Evolutionary conservation across 2,329 filamentous ascomycete genomes (phyloP).

Genomic region (Ophiosphaerella narmari): DNA sequence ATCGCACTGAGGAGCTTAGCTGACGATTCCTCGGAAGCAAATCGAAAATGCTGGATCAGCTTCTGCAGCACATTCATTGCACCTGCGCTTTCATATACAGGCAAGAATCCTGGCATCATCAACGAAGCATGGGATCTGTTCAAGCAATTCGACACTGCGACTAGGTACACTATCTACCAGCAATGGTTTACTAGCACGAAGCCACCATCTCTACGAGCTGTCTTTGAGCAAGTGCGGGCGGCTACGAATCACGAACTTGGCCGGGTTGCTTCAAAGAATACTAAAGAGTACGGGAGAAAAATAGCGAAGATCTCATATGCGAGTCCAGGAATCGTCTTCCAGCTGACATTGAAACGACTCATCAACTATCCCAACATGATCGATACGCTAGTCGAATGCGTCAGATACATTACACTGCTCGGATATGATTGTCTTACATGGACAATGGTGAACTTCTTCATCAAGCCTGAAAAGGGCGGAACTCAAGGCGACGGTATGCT

Average conservation of each 20-base stretch:
- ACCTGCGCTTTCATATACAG: conserved; percentile 84
- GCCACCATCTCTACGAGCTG: conserved; percentile 72
- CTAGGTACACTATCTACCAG: conserved; percentile 85
- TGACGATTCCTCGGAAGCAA: conserved; percentile 71
- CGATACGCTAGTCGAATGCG: conserved; percentile 91
- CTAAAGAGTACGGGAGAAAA: conserved; percentile 81
- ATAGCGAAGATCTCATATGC: conserved; percentile 91
- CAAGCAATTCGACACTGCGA: conserved; percentile 73
- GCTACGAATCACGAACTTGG: conserved; percentile 89
- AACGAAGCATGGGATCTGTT: conserved; percentile 87
- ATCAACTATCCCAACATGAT: conserved; percentile 95
- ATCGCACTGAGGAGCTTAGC: conserved; percentile 79
- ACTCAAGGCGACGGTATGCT: conserved; percentile 70
- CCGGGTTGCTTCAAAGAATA: conserved; percentile 84
- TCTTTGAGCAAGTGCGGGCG: conserved; percentile 74
- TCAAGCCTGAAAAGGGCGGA: conserved; percentile 61
- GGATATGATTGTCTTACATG: conserved; percentile 94
- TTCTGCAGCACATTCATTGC: conserved; percentile 83
- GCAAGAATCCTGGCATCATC: conserved; percentile 79
- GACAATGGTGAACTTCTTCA: conserved; percentile 78
- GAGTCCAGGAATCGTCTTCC: conserved; percentile 89
- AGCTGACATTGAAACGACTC: conserved; percentile 84
- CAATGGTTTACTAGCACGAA: conserved; percentile 71
- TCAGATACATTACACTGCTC: conserved; percentile 88
- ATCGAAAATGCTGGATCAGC: conserved; percentile 79